Conservation (phyloP, 169 alveolate genomes). For the Eimeria maxima region DNA sequence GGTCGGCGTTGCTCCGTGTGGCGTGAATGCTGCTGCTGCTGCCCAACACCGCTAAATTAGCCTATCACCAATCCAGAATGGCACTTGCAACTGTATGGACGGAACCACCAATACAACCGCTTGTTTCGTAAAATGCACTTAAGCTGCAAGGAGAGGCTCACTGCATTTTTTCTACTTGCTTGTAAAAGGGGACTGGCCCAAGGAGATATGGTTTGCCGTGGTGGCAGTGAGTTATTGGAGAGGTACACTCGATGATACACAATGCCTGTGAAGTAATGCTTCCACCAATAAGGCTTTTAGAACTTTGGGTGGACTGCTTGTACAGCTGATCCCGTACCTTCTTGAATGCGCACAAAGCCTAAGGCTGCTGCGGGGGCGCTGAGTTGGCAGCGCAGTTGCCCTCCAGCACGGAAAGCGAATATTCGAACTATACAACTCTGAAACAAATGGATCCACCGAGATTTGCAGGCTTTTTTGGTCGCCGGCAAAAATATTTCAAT, state of each 20-base stretch:
- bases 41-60: not conserved
- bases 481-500: conserved; percentile 19
- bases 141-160: not conserved
- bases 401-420: not conserved
- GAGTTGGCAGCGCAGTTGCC: not conserved
- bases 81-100: not conserved
- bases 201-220: not conserved
- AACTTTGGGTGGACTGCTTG: not conserved
- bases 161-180: conserved; percentile 47
- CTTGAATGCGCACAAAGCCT: conserved; percentile 2
- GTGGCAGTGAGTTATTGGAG: not conserved
- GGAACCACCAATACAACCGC: not conserved
- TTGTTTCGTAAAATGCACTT: not conserved
- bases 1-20: not conserved
- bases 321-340: not conserved
- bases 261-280: not conserved
- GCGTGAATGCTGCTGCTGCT: not conserved
- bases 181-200: not conserved
- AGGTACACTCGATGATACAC: not conserved
- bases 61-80: not conserved
- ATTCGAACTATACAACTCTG: not conserved
- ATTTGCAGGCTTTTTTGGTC: not conserved
- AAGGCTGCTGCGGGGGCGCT: not conserved
- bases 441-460: conserved; percentile 9
- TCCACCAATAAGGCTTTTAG: not conserved